Conservation (phyloP, 164 flowering plant species). For the Platanus orientalis region DNA sequence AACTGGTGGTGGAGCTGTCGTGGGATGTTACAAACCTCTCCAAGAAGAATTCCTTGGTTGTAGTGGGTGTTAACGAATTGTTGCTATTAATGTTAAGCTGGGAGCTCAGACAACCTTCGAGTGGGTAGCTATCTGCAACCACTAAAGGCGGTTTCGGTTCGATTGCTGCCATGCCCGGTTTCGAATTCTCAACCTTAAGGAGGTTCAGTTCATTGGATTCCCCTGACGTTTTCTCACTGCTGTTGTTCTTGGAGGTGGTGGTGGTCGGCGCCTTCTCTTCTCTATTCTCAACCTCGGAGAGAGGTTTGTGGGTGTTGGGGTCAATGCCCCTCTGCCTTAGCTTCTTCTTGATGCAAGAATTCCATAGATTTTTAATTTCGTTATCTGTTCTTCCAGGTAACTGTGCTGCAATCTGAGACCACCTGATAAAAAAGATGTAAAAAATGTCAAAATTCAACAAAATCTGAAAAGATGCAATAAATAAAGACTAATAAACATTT, state of each 20-base stretch:
- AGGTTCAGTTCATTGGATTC: slow-evolving; percentile 29
- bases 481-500: no score
- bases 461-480: no score
- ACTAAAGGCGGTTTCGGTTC: slow-evolving; percentile 20
- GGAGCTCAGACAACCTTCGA: slow-evolving; percentile 23
- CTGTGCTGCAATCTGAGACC: slow-evolving; percentile 96
- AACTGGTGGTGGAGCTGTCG: slow-evolving; percentile 34
- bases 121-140: slow-evolving; percentile 11
- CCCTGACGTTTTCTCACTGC: slow-evolving; percentile 24
- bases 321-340: slow-evolving; percentile 88
- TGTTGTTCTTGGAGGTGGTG: slow-evolving; percentile 12
- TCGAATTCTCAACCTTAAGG: slow-evolving; percentile 25
- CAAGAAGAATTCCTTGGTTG: slow-evolving; percentile 46
- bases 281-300: slow-evolving; percentile 51
- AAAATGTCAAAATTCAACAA: no score
- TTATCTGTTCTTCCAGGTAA: slow-evolving; percentile 91
- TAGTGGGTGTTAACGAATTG: background rate
- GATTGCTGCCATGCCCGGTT: slow-evolving; percentile 2
- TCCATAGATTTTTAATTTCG: slow-evolving; percentile 94
- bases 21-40: slow-evolving; percentile 37
- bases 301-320: slow-evolving; percentile 78
- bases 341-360: slow-evolving; percentile 86
- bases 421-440: slow-evolving; percentile 36
- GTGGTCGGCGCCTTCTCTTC: slow-evolving; percentile 25
- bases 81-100: slow-evolving; percentile 12